Evolutionary conservation across 2,329 filamentous ascomycete genomes (phyloP).

Genomic region (Colletotrichum theobromicola): DNA sequence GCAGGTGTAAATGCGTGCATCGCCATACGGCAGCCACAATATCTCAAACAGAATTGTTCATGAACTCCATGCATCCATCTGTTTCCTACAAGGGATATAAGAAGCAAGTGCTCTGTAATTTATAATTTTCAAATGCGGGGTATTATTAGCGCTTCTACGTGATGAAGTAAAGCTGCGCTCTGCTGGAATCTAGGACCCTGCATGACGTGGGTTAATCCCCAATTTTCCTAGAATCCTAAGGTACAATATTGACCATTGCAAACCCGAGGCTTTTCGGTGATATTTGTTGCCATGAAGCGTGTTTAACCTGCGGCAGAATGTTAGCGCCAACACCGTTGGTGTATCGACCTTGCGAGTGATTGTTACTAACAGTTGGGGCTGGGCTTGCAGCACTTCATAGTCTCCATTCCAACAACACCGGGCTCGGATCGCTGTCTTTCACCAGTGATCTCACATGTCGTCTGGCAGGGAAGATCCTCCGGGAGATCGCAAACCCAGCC

Average conservation of each 20-base stretch:
- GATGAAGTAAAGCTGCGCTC: not conserved
- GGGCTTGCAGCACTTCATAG: not conserved
- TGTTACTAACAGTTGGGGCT: not conserved
- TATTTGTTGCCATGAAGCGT: not conserved
- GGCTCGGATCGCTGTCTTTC: not conserved
- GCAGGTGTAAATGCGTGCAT: not conserved
- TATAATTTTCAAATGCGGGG: not conserved
- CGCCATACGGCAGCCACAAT: not conserved
- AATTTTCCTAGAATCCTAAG: not conserved
- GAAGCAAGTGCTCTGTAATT: accelerated
- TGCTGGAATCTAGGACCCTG: not conserved
- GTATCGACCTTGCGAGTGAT: not conserved
- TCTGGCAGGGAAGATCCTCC: not conserved
- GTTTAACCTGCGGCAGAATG: not conserved
- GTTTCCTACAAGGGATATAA: not conserved
- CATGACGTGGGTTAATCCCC: not conserved
- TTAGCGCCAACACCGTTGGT: not conserved
- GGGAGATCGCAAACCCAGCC: not conserved
- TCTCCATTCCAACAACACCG: not conserved
- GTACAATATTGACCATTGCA: not conserved
- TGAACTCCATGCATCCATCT: not conserved
- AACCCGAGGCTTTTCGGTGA: not conserved
- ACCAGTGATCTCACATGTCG: not conserved
- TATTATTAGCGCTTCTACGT: not conserved
- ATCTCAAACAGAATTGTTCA: not conserved